phyloP scores from a whole-genome alignment of 2,329 filamentous ascomycete species.

The Dendrostoma leiphaemia region DNA sequence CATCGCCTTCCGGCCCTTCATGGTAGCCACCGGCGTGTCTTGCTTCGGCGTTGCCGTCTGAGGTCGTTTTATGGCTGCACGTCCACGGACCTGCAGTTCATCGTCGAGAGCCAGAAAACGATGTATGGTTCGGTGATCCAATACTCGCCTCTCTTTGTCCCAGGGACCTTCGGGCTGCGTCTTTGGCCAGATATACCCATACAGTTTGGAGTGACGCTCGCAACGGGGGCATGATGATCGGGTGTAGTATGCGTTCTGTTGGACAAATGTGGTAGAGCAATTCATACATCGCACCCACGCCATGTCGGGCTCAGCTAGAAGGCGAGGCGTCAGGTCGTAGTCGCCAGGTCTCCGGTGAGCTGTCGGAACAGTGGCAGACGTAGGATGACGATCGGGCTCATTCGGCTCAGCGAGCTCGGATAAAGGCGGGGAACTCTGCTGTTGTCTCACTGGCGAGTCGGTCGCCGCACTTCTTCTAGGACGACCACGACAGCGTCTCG shows the following conservation, averaged over 20 bases:
- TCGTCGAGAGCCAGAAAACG: conserved; percentile 75
- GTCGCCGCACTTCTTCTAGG: conserved; percentile 25
- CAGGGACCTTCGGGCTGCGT: conserved; percentile 75
- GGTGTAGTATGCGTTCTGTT: conserved; percentile 84
- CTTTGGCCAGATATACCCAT: conserved; percentile 95
- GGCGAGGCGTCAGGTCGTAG: conserved; percentile 75
- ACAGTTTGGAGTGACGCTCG: conserved; percentile 92
- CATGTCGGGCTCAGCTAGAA: conserved; percentile 72
- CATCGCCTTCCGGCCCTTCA: background rate
- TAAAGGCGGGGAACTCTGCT: conserved; percentile 18
- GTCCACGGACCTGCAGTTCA: conserved; percentile 55
- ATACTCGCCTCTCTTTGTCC: conserved; percentile 69
- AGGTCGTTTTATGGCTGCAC: conserved; percentile 18
- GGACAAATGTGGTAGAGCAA: conserved; percentile 80
- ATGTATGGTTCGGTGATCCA: conserved; percentile 86
- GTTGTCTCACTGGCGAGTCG: background rate
- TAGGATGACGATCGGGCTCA: background rate
- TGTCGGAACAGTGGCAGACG: conserved; percentile 20
- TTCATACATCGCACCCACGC: conserved; percentile 89
- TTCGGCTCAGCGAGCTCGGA: background rate
- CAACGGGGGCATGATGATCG: conserved; percentile 85
- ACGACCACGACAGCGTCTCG: conserved; percentile 25
- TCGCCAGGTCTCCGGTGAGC: conserved; percentile 63
- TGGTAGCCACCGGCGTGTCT: background rate
- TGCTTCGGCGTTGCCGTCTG: conserved; percentile 3